Base-by-base conservation (phyloP, 2,329 filamentous ascomycete species). In the Trichoderma atroviride region DNA sequence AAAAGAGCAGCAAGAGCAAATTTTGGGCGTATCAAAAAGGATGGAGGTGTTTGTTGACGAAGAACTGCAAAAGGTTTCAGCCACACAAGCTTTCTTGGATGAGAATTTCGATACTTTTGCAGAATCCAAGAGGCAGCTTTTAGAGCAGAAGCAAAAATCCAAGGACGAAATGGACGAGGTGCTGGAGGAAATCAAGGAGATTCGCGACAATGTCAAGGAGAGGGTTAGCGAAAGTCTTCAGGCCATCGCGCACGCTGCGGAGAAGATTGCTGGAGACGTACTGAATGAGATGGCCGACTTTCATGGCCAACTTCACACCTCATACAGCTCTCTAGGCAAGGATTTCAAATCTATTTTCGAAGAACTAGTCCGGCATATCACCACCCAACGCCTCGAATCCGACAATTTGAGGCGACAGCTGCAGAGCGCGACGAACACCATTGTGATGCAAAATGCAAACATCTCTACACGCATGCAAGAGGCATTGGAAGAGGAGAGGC, bases 291-390 rank as follows among this genome's bases (percentile, higher is more conserved):
- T 99, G 70, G 87, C 89, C 37, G 86, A 87, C n/a, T 96, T 98
- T 75, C 93, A 97, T 78, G 87, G 85, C 61, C 89, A 95, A 83
- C 86, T 98, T 35, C 93, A 97, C 75, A 82, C 88, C 14, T 97
- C 95, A 0, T 97, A 97, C 78, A 91, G 90, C 73, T 86, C 88
- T 1, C 86, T 98, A 2, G 94, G 94, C 10, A 90, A 90, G 70
- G 94, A 98, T 73, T 94, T 97, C 82, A 96, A 95, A 78, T 82
- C 83, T 5, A 87, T 95, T 29, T 97, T 98, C 73, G 93, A 97
- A 72, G 90, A 92, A 14, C 84, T 97, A 61, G 84, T 92, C 61
- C 88, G 86, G 72, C 90, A 94, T 73, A 85, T 97, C 68, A 87
- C 88, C 47, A 84, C 88, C 11, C 95, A 98, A 77, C 92, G 91